Evolutionary conservation across 2,329 filamentous ascomycete genomes (phyloP).

Genomic region (Pseudogymnoascus sp.): DNA sequence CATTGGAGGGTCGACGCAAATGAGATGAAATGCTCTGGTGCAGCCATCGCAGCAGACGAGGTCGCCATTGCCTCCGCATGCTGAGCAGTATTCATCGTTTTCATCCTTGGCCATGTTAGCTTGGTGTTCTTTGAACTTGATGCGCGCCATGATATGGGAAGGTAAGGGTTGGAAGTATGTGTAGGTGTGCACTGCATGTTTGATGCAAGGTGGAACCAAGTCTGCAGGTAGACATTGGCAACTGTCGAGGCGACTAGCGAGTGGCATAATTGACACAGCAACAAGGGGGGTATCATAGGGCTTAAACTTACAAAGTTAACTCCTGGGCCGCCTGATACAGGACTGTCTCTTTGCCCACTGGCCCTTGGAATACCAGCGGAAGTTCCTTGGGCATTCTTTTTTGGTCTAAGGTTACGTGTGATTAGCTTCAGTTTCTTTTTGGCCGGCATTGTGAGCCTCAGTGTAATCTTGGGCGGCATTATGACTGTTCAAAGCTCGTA

Average conservation of each 20-base stretch:
- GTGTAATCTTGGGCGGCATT: too few species aligned
- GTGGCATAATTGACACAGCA: background rate
- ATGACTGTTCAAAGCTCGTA: background rate
- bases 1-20: conserved; percentile 76
- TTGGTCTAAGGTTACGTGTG: background rate
- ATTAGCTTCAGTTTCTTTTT: background rate
- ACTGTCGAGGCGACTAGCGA: background rate
- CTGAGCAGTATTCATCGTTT: conserved; percentile 84
- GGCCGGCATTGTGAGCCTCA: background rate
- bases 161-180: conserved; percentile 12
- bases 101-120: conserved; percentile 42
- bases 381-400: background rate
- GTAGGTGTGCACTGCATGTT: background rate
- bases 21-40: conserved; percentile 80
- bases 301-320: background rate
- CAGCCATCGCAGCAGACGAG: conserved; percentile 93
- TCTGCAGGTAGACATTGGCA: background rate
- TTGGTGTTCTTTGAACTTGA: background rate
- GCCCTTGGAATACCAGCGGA: background rate
- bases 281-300: background rate
- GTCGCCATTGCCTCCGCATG: conserved; percentile 75
- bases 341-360: background rate
- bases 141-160: conserved; percentile 10
- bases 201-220: background rate
- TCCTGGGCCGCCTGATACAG: background rate